Evolutionary conservation across 768 basidiomycete species (phyloP).

Genomic region (Auriculariales sp.): DNA sequence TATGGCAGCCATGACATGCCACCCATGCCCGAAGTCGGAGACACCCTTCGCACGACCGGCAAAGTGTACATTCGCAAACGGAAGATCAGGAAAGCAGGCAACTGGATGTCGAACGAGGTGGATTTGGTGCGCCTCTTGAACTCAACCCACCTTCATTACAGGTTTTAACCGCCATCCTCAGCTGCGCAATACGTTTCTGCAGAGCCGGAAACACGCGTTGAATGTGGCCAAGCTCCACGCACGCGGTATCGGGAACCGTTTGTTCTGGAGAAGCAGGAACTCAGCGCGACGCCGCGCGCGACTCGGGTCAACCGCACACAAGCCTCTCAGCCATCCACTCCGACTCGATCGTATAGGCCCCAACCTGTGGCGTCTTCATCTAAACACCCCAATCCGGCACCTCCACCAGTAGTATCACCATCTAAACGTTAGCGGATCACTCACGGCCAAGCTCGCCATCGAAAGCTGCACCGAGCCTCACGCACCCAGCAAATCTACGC

Average conservation of each 20-base stretch:
- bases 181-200: background rate
- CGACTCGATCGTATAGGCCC: too few species aligned
- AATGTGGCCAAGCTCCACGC: background rate
- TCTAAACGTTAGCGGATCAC: too few species aligned
- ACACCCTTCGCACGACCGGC: background rate
- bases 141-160: background rate
- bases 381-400: too few species aligned
- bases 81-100: background rate
- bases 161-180: background rate
- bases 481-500: background rate
- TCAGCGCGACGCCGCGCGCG: too few species aligned
- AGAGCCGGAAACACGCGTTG: background rate
- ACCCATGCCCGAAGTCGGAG: background rate
- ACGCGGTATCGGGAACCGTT: background rate
- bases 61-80: background rate
- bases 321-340: too few species aligned
- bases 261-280: too few species aligned
- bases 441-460: too few species aligned
- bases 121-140: background rate
- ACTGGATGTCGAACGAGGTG: background rate
- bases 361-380: too few species aligned
- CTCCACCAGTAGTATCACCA: too few species aligned
- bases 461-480: too few species aligned
- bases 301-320: too few species aligned
- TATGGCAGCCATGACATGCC: background rate